A percentile compares a stretch with the other conserved stretches of the same genome.
These are phyloP conservation scores for Talaromyces stipitatus DNA, from an alignment of 495 filamentous ascomycete genomes.

Conservation along the genomic window DNA sequence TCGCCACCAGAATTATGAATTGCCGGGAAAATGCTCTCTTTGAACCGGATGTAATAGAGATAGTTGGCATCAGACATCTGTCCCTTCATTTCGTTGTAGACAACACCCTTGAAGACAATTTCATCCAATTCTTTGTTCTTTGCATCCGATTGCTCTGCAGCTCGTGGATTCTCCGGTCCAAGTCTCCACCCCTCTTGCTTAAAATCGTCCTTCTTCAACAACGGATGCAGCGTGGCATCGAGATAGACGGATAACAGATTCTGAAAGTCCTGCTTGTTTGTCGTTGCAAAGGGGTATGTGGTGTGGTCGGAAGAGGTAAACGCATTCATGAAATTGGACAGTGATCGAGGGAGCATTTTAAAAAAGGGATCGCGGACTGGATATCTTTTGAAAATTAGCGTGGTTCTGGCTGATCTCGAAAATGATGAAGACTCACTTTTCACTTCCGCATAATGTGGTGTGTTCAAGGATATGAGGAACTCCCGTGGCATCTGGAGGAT, in stretches of 20 bases:
- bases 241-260: slow-evolving; percentile 96
- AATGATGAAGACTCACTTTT: slow-evolving; percentile 57
- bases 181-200: slow-evolving; percentile 94
- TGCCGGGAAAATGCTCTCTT: slow-evolving; percentile 86
- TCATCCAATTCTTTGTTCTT: slow-evolving; percentile 27
- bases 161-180: slow-evolving; percentile 78
- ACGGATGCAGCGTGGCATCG: slow-evolving; percentile 83
- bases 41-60: slow-evolving; percentile 87
- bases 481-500: slow-evolving; percentile 91
- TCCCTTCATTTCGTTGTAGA: slow-evolving; percentile 99
- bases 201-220: slow-evolving; percentile 87
- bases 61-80: slow-evolving; percentile 98
- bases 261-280: slow-evolving; percentile 90
- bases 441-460: slow-evolving; percentile 91
- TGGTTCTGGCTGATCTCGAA: slow-evolving; percentile 11
- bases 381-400: slow-evolving; percentile 48
- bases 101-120: slow-evolving; percentile 94
- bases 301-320: slow-evolving; percentile 95
- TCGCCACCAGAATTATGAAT: slow-evolving; percentile 96
- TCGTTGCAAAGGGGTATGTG: slow-evolving; percentile 96
- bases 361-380: slow-evolving; percentile 98
- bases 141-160: slow-evolving; percentile 34
- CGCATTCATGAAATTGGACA: slow-evolving; percentile 99
- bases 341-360: slow-evolving; percentile 95
- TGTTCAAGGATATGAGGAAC: slow-evolving; percentile 97